A percentile compares a stretch with the other conserved stretches of the same genome.
phyloP scores from a whole-genome alignment of 176 grass and related monocot species.

The Oryza meyeriana region DNA sequence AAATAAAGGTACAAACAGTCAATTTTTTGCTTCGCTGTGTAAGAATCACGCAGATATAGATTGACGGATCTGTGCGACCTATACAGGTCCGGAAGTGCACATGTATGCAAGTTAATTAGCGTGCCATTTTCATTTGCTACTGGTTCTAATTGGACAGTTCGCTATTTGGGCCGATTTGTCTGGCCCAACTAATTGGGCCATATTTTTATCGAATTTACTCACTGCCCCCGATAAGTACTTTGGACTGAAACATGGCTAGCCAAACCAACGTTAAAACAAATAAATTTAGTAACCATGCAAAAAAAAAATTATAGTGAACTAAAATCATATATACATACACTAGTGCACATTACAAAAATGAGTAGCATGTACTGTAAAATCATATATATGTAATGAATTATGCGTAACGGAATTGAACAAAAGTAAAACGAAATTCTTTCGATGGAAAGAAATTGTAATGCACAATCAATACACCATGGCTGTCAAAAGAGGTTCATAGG shows the following conservation, averaged over 20 bases:
- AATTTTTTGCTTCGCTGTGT: too few relatives aligned
- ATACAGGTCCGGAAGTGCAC: too few relatives aligned
- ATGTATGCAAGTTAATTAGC: too few relatives aligned
- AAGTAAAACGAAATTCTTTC: background rate
- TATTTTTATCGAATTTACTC: too few relatives aligned
- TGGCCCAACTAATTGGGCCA: background rate
- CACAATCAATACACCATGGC: too few relatives aligned
- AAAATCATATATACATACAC: background rate
- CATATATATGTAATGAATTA: background rate
- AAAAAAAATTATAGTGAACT: background rate
- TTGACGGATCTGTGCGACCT: too few relatives aligned
- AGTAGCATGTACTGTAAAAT: background rate
- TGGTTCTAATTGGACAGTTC: background rate
- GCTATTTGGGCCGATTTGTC: background rate
- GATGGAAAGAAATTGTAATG: background rate
- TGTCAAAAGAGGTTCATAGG: too few relatives aligned
- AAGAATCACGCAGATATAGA: too few relatives aligned
- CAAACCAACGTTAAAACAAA: background rate
- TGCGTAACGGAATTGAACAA: background rate
- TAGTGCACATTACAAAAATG: too few relatives aligned
- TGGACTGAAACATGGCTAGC: background rate
- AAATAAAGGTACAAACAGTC: too few relatives aligned
- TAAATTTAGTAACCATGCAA: background rate
- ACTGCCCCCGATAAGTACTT: too few relatives aligned
- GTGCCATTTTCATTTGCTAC: too few relatives aligned